Base-by-base conservation (phyloP, 345 rosid genomes). In the Linum lewisii region DNA sequence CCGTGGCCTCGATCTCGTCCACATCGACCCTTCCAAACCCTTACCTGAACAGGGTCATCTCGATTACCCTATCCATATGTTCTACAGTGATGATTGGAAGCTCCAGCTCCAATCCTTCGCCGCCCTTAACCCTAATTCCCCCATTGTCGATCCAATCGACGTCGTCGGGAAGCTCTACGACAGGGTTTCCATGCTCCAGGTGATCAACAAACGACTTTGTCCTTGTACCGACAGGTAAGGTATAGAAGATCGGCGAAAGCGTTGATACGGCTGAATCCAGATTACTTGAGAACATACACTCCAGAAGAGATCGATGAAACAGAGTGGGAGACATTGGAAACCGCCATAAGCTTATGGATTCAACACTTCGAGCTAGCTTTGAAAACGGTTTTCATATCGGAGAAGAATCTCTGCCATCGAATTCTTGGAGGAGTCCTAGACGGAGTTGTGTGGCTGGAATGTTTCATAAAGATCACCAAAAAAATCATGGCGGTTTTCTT, bases 401-500 rank as follows among this genome's bases (percentile, higher is more conserved):
- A 84, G 62, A 82, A 80, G 69, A 79, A 66, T 56, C 87, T 82
- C 34, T 76, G 77, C 75, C 59, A 64, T 58, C 77, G 69, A 66
- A 73, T 78, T 23, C 54, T 82, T 45, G 79, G 79, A 68, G 70
- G 70, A 32, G 21, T 82, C 18, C 23, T 81, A 65, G 84, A 75
- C 18, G 85, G 77, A 44, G 59, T 58, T 3, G 72, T 84, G 19
- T 80, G 87, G 87, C 63, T 66, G 2, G 85, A 82, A 53, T 84
- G 90, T 75, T 84, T 81, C 20, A 69, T 78, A 24, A 84, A 81
- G 74, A 78, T 76, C 24, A 78, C 86, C 0, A 83, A 81, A 60
- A 84, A 81, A 65, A 76, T 84, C 83, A 78, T 78, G 82, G 87
- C 85, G 15, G 87, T 84, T 8, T 84, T 84, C 68, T 84, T 82